Conservation (phyloP, 306 rosid genomes). For the Citrullus amarus region DNA sequence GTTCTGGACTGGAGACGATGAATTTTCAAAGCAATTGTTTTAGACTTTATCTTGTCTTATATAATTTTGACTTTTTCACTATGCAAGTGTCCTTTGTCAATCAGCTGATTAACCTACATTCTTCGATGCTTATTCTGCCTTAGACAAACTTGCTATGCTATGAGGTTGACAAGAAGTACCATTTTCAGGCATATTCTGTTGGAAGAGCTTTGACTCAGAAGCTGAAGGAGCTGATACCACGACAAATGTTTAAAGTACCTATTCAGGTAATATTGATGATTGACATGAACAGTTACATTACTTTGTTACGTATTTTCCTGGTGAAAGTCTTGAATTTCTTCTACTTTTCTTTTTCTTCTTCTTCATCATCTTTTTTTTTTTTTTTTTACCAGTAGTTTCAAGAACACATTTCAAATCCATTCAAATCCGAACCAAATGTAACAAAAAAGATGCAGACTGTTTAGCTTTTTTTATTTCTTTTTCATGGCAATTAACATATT, state of each 20-base stretch:
- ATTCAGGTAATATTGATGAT: constrained; percentile 49
- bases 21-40: not conserved
- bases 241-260: constrained; percentile 95
- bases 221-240: constrained; percentile 93
- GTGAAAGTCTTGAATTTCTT: not conserved
- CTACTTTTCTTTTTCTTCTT: not conserved
- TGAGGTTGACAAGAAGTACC: constrained; percentile 12
- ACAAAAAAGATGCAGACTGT: not conserved
- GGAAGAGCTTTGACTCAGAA: constrained; percentile 90
- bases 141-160: not conserved
- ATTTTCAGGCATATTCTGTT: constrained; percentile 70
- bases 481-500: too few relatives aligned
- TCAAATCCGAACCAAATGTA: not conserved
- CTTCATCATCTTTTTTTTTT: too few relatives aligned
- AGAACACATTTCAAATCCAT: not conserved
- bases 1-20: not conserved
- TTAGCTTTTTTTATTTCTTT: not conserved
- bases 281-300: not conserved
- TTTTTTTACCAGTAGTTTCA: not conserved
- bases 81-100: not conserved
- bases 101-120: too few relatives aligned
- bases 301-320: not conserved
- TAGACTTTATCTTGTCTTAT: not conserved
- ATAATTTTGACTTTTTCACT: not conserved
- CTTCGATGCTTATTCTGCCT: too few relatives aligned